A percentile compares a stretch with the other conserved stretches of the same genome.
These are phyloP conservation scores for Colletotrichum orchidophilum DNA, from an alignment of 2,329 filamentous ascomycete species.

Conservation along the genomic window DNA sequence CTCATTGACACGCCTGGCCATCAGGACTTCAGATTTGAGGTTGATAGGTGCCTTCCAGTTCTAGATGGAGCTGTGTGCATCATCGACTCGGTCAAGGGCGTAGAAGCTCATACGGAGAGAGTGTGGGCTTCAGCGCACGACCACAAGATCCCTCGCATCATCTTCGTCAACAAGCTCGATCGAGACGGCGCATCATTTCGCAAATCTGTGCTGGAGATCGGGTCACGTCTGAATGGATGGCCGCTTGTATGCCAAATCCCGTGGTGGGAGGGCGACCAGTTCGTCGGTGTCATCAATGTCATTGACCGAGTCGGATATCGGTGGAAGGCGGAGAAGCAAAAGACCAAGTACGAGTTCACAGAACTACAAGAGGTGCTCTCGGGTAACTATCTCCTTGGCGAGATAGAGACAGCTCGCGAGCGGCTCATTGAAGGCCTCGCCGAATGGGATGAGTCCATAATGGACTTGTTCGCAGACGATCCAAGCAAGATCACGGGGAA, in stretches of 20 bases:
- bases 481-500: constrained; percentile 77
- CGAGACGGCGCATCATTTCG: constrained; percentile 83
- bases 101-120: constrained; percentile 96
- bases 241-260: constrained; percentile 94
- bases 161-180: constrained; percentile 83
- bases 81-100: constrained; percentile 89
- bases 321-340: constrained; percentile 65
- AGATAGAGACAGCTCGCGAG: constrained; percentile 79
- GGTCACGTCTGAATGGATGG: constrained; percentile 80
- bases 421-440: constrained; percentile 85
- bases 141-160: constrained; percentile 83
- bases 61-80: constrained; percentile 93
- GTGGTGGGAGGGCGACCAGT: constrained; percentile 86
- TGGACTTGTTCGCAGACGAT: constrained; percentile 83
- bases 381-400: constrained; percentile 63
- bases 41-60: constrained; percentile 87
- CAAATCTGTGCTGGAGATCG: constrained; percentile 86
- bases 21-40: constrained; percentile 97
- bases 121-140: constrained; percentile 92
- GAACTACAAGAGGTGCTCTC: constrained; percentile 45
- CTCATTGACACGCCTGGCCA: constrained; percentile 97
- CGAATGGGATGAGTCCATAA: constrained; percentile 86
- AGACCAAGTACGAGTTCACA: constrained; percentile 41
- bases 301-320: constrained; percentile 78
- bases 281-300: constrained; percentile 87